Evolutionary conservation across 2,329 filamentous ascomycete genomes (phyloP).

Genomic region (Claviceps maximensis): DNA sequence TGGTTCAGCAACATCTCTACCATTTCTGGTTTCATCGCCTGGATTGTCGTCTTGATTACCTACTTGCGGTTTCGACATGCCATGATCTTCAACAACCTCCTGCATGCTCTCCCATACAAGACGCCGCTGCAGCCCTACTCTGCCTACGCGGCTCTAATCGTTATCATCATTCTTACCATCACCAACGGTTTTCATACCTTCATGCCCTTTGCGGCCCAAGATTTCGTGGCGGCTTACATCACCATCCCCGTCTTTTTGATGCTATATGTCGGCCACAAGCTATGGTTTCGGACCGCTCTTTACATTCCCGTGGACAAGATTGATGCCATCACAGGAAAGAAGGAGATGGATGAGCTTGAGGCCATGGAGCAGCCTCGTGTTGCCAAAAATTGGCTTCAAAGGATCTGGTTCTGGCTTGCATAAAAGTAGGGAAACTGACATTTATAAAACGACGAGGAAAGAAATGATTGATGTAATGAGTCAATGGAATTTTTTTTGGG

Average conservation of each 20-base stretch:
- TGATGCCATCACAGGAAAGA: constrained; percentile 44
- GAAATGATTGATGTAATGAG: not conserved
- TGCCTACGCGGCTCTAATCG: constrained; percentile 43
- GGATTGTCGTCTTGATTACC: constrained; percentile 44
- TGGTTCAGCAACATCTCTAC: constrained; percentile 63
- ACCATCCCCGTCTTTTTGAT: constrained; percentile 47
- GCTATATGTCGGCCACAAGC: constrained; percentile 49
- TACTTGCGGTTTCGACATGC: constrained; percentile 48
- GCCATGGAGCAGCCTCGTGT: constrained; percentile 32
- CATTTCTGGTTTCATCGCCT: constrained; percentile 46
- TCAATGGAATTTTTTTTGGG: too few species aligned
- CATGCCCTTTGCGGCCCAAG: constrained; percentile 49
- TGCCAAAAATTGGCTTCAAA: constrained; percentile 37
- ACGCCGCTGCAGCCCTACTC: constrained; percentile 48
- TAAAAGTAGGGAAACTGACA: constrained; percentile 13
- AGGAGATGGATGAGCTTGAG: constrained; percentile 47
- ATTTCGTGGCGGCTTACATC: constrained; percentile 54
- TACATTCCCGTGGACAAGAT: constrained; percentile 33
- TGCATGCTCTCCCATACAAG: constrained; percentile 36
- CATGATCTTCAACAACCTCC: constrained; percentile 37
- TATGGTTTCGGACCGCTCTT: constrained; percentile 30
- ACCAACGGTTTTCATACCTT: constrained; percentile 69
- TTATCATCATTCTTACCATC: constrained; percentile 49
- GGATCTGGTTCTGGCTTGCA: constrained; percentile 43
- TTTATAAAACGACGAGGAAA: not conserved